phyloP scores from a whole-genome alignment of 352 stramenopile species.

The Phytophthora lateralis region DNA sequence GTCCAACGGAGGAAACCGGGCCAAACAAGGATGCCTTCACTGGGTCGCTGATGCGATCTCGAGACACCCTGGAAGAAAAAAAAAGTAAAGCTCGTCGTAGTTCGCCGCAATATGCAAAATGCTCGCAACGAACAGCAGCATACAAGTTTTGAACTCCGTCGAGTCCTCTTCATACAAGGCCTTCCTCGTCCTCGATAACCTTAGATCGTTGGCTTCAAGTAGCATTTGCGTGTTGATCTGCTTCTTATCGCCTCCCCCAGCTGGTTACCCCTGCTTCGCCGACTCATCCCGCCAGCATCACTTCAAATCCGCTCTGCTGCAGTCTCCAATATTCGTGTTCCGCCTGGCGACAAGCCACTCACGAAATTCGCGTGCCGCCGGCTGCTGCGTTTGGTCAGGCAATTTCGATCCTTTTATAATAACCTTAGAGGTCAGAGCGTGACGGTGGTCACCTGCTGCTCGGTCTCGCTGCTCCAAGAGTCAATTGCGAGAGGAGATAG shows the following conservation, averaged over 20 bases:
- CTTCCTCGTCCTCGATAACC: not conserved
- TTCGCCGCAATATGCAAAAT: not conserved
- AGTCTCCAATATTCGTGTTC: slow-evolving; percentile 27
- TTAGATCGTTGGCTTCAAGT: not conserved
- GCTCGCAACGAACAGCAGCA: not conserved
- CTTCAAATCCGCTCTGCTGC: slow-evolving; percentile 24
- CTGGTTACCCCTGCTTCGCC: slow-evolving; percentile 20
- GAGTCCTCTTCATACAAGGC: no score
- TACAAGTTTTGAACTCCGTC: no score
- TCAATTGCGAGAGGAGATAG: not conserved
- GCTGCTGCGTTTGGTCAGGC: slow-evolving; percentile 9
- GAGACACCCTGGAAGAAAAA: no score
- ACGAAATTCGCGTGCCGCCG: not conserved
- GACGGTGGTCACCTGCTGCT: slow-evolving; percentile 19
- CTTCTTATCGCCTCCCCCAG: slow-evolving; percentile 26
- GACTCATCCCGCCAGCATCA: slow-evolving; percentile 20
- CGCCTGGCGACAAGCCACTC: not conserved
- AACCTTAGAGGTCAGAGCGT: slow-evolving; percentile 16
- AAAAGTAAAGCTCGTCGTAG: not conserved
- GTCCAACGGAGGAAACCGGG: slow-evolving; percentile 2
- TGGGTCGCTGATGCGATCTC: not conserved
- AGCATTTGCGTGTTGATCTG: not conserved
- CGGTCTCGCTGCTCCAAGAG: not conserved
- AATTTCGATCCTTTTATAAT: not conserved
- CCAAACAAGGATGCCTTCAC: not conserved